Evolutionary conservation across 1,284 basidiomycete genomes (phyloP).

Genomic region (Lentinula novae-zelandiae): DNA sequence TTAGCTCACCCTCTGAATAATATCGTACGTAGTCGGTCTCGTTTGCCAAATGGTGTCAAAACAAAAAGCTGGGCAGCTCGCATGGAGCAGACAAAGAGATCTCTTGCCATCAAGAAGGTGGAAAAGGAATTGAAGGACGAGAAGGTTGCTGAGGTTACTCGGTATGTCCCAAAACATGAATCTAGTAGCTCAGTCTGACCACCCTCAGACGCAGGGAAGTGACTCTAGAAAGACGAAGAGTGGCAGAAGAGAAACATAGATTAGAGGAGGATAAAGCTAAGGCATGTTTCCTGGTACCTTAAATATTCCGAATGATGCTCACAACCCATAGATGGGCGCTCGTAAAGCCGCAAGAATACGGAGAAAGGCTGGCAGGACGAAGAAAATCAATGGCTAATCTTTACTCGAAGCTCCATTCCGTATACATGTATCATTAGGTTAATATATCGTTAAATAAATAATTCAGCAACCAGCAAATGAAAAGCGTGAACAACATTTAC

Average conservation of each 20-base stretch:
- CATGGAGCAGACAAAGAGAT: conserved; percentile 63
- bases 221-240: conserved; percentile 64
- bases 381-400: conserved; percentile 69
- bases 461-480: background rate
- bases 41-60: conserved; percentile 62
- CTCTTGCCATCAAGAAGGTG: conserved; percentile 66
- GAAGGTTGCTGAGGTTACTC: conserved; percentile 61
- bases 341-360: conserved; percentile 68
- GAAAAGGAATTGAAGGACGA: conserved; percentile 72
- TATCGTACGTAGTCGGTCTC: conserved; percentile 54
- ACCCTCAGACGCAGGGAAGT: conserved; percentile 56
- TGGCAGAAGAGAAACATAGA: conserved; percentile 64
- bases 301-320: conserved; percentile 4
- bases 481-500: conserved; percentile 29
- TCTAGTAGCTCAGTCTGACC: background rate
- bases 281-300: conserved; percentile 33
- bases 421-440: background rate
- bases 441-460: background rate
- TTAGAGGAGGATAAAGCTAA: conserved; percentile 71
- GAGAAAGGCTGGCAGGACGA: conserved; percentile 67
- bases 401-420: conserved; percentile 12
- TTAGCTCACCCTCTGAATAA: background rate
- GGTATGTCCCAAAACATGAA: conserved; percentile 34
- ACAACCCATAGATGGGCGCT: conserved; percentile 63
- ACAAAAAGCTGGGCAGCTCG: conserved; percentile 64